A percentile compares a stretch with the other conserved stretches of the same genome.
Evolutionary conservation across 176 grass and related monocot species (phyloP).

Genomic region (bread wheat (Triticum aestivum)): IWGSC_CS_RefSeq_v2.1 NC_057812.1:125031766-125032265

Average conservation of each 20-base stretch:
- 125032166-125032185: no score
- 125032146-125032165: no score
- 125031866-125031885: background rate
- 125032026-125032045: background rate
- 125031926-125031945: background rate
- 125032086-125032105: background rate
- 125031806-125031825: no score
- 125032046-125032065: background rate
- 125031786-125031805: no score
- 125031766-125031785: no score
- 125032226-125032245: background rate
- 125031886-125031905: background rate
- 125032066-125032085: background rate
- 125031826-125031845: no score
- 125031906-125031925: background rate
- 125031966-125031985: background rate
- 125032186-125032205: no score
- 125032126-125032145: no score
- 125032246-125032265: background rate
- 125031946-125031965: background rate
- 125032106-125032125: background rate
- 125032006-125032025: background rate
- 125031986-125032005: background rate
- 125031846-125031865: background rate
- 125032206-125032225: no score